These are phyloP conservation scores for Fusarium tupiense DNA, from an alignment of 2,329 filamentous ascomycete genomes.

Conservation along the genomic window DNA sequence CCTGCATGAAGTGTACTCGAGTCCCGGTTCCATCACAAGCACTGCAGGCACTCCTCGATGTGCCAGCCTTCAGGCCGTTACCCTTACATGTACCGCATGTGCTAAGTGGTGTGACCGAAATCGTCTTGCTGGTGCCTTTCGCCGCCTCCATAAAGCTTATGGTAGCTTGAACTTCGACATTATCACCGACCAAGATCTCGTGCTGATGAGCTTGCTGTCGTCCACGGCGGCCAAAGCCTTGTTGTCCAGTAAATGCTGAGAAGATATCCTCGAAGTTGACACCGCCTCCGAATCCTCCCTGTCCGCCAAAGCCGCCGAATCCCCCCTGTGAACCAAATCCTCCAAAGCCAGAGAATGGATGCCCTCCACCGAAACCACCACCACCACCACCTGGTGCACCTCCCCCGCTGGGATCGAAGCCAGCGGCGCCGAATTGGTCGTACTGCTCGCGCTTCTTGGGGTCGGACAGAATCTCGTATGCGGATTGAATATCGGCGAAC, in stretches of 20 bases:
- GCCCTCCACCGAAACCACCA: conserved; percentile 70
- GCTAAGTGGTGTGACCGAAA: conserved; percentile 83
- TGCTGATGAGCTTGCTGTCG: conserved; percentile 73
- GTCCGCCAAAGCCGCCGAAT: conserved; percentile 43
- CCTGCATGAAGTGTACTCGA: conserved; percentile 87
- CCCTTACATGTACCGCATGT: conserved; percentile 86
- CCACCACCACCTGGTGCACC: conserved; percentile 67
- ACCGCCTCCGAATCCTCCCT: conserved; percentile 78
- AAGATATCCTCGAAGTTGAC: conserved; percentile 98
- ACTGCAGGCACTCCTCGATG: conserved; percentile 77
- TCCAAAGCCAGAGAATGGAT: conserved; percentile 69
- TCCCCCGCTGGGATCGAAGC: conserved; percentile 79
- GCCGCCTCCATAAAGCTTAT: conserved; percentile 97
- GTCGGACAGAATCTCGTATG: conserved; percentile 94
- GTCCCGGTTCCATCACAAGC: conserved; percentile 88
- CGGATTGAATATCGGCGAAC: conserved; percentile 90
- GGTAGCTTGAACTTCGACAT: conserved; percentile 92
- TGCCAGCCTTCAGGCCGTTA: conserved; percentile 83
- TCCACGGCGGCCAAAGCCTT: conserved; percentile 61
- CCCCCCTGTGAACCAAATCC: conserved; percentile 33
- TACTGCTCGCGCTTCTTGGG: conserved; percentile 92
- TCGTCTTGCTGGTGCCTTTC: conserved; percentile 89
- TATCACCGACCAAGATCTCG: conserved; percentile 89
- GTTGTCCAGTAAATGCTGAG: conserved; percentile 77
- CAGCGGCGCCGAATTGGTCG: conserved; percentile 88